A percentile compares a stretch with the other conserved stretches of the same genome.
These are phyloP conservation scores for Vanderwaltozyma verrucispora DNA, from an alignment of 805 yeast species.

Conservation along the genomic window DNA sequence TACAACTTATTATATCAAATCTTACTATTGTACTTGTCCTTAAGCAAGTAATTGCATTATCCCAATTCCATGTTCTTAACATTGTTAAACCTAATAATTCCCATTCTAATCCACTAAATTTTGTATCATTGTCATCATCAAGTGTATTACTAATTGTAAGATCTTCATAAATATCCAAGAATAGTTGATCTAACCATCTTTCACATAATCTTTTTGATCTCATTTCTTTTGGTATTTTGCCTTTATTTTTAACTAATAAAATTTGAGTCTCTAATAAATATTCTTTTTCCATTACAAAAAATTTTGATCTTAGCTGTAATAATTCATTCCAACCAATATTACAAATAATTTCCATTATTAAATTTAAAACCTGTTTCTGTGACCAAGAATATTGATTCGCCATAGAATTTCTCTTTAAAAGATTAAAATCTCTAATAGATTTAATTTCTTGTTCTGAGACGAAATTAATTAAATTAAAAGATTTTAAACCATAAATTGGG, in stretches of 20 bases:
- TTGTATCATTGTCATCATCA: constrained; percentile 20
- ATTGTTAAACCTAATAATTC: constrained; percentile 54
- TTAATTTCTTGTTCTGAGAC: constrained; percentile 23
- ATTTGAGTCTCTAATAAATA: constrained; percentile 22
- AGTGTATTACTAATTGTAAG: constrained; percentile 23
- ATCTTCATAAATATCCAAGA: constrained; percentile 29
- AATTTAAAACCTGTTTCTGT: constrained; percentile 44
- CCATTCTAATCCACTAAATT: constrained; percentile 65
- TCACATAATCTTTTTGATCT: constrained; percentile 25
- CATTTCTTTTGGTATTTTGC: constrained; percentile 12
- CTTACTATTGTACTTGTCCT: constrained; percentile 44
- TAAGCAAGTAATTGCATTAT: constrained; percentile 42
- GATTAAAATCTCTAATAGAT: constrained; percentile 16
- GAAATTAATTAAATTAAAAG: constrained; percentile 22
- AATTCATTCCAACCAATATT: constrained; percentile 77
- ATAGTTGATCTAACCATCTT: constrained; percentile 27
- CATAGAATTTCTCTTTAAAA: constrained; percentile 22
- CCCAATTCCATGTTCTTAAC: constrained; percentile 37
- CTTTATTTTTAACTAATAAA: constrained; percentile 3
- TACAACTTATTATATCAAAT: constrained; percentile 53
- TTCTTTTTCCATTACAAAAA: constrained; percentile 77
- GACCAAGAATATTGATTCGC: constrained; percentile 22
- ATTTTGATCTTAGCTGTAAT: constrained; percentile 51
- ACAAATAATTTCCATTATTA: constrained; percentile 58
- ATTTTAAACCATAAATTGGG: constrained; percentile 26